phyloP scores from a whole-genome alignment of 129 eudicot genomes.

The Tanacetum coccineum region DNA sequence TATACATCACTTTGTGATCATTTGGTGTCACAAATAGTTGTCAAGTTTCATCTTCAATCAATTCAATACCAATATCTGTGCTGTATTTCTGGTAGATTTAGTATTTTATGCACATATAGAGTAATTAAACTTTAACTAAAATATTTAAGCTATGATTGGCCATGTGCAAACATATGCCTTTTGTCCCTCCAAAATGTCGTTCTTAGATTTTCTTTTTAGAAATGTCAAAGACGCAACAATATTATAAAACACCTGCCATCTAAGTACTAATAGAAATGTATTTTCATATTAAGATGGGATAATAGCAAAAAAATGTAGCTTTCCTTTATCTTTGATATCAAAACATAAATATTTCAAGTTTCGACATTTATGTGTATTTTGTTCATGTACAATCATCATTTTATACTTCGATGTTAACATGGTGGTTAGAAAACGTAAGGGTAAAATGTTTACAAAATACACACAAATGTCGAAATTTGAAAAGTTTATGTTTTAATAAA shows the following conservation, averaged over 20 bases:
- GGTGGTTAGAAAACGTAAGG: too few relatives aligned
- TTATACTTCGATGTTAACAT: too few relatives aligned
- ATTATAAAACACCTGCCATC: too few relatives aligned
- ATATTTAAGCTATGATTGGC: constrained; percentile 11
- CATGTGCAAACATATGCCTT: constrained; percentile 18
- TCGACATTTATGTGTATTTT: too few relatives aligned
- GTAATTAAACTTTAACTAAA: background rate
- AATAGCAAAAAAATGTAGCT: too few relatives aligned
- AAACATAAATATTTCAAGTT: too few relatives aligned
- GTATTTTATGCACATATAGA: constrained; percentile 9
- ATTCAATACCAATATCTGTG: background rate
- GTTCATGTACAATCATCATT: too few relatives aligned
- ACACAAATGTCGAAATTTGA: too few relatives aligned
- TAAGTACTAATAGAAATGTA: background rate
- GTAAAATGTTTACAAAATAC: too few relatives aligned
- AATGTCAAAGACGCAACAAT: too few relatives aligned
- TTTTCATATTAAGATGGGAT: background rate
- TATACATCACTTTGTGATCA: constrained; percentile 6
- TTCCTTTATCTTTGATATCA: too few relatives aligned
- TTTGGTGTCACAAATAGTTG: background rate
- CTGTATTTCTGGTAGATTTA: background rate
- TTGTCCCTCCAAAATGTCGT: background rate
- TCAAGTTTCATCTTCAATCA: constrained; percentile 9
- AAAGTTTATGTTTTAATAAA: too few relatives aligned
- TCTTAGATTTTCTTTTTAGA: background rate